Conservation (phyloP, 495 filamentous ascomycete genomes). For the Xylaria curta region DNA sequence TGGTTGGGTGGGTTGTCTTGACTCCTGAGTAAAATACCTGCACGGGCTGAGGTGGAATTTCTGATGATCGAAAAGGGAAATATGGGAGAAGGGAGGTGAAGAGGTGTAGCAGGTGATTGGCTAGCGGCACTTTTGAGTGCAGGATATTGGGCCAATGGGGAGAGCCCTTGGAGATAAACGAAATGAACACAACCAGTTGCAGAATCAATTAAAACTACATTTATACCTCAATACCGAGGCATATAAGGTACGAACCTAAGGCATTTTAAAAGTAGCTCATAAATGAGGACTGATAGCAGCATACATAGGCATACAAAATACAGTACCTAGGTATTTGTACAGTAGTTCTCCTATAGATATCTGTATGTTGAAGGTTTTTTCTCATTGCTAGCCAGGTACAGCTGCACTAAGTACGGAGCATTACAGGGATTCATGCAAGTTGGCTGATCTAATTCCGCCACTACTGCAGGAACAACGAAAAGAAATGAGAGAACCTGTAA, state of each 20-base stretch:
- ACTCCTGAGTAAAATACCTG: constrained; percentile 8
- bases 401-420: neutral
- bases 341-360: neutral
- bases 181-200: constrained; percentile 14
- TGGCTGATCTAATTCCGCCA: constrained; percentile 15
- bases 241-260: neutral
- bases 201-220: neutral
- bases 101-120: neutral
- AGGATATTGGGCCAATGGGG: constrained; percentile 13
- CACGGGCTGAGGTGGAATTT: neutral
- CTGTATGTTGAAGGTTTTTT: no score
- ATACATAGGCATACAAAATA: neutral
- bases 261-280: neutral
- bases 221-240: no score
- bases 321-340: neutral
- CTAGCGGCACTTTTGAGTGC: neutral
- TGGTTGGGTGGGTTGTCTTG: constrained; percentile 1
- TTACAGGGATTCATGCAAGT: constrained; percentile 23
- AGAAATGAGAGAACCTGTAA: constrained; percentile 1
- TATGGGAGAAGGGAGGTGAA: neutral
- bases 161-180: constrained; percentile 8
- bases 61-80: constrained; percentile 10
- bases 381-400: neutral
- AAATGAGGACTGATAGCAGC: neutral
- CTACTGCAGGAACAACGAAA: constrained; percentile 24